Evolutionary conservation across 768 basidiomycete species (phyloP).

Genomic region (Russula brevipes): DNA sequence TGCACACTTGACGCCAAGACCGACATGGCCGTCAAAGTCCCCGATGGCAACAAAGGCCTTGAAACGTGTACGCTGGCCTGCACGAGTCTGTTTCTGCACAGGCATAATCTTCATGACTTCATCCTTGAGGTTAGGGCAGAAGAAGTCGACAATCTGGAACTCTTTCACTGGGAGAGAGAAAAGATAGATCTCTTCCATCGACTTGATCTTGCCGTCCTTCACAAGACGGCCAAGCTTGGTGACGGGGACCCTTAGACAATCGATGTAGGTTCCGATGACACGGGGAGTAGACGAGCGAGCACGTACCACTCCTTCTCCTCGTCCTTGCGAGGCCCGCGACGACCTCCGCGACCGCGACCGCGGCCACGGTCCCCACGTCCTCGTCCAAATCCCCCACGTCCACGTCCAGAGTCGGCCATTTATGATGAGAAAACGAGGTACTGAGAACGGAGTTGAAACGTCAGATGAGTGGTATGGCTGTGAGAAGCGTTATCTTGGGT

Average conservation of each 20-base stretch:
- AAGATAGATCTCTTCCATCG: slow-evolving; percentile 99
- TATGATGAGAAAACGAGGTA: slow-evolving; percentile 28
- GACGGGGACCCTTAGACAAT: slow-evolving; percentile 74
- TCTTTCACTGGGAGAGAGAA: slow-evolving; percentile 99
- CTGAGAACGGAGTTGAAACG: slow-evolving; percentile 25
- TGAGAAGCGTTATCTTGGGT: slow-evolving; percentile 14
- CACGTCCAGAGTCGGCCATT: slow-evolving; percentile 88
- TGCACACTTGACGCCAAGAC: slow-evolving; percentile 98
- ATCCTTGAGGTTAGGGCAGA: slow-evolving; percentile 98
- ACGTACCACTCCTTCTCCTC: slow-evolving; percentile 99
- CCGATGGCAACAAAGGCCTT: slow-evolving; percentile 99
- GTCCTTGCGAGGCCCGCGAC: slow-evolving; percentile 97
- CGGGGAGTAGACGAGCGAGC: not conserved
- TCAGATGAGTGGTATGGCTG: not conserved
- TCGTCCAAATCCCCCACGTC: slow-evolving; percentile 87
- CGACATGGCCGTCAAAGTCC: slow-evolving; percentile 97
- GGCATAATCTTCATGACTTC: slow-evolving; percentile 99
- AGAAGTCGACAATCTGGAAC: slow-evolving; percentile 98
- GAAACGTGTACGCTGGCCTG: slow-evolving; percentile 99
- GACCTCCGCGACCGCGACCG: slow-evolving; percentile 64
- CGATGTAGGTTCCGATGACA: slow-evolving; percentile 11
- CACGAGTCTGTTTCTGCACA: slow-evolving; percentile 99
- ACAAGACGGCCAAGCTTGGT: slow-evolving; percentile 99
- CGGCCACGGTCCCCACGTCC: slow-evolving; percentile 62
- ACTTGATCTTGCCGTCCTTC: slow-evolving; percentile 99